These are phyloP conservation scores for Blechomonas ayalai DNA, from an alignment of 208 protist species.

Conservation along the genomic window DNA sequence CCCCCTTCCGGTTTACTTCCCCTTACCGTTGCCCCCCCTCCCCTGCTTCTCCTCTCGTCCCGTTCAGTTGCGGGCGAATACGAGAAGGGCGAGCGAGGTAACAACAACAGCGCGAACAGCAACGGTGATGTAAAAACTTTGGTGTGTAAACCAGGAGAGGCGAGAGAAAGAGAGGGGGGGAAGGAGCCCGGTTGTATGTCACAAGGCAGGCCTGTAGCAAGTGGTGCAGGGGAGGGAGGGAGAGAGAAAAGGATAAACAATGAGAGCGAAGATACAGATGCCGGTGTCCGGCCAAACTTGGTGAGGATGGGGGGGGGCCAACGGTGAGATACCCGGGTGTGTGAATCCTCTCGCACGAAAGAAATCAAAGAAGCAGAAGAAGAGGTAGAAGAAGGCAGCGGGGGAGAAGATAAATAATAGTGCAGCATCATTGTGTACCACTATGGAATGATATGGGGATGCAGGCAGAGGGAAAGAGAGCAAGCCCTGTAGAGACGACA, in stretches of 20 bases:
- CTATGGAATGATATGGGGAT: no score
- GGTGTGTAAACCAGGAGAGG: neutral
- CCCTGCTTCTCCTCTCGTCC: no score
- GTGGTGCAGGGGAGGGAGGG: conserved; percentile 1
- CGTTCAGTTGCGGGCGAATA: no score
- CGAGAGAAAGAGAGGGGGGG: conserved; percentile 6
- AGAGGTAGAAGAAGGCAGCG: neutral
- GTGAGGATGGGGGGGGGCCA: neutral
- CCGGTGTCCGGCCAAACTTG: neutral
- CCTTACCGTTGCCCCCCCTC: no score
- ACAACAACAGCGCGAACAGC: no score
- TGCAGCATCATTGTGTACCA: no score
- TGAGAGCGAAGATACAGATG: conserved; percentile 8
- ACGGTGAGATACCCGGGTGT: neutral
- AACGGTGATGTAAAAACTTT: neutral
- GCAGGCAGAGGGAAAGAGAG: neutral
- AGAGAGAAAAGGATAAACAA: neutral
- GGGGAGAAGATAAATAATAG: neutral
- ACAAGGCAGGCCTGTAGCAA: neutral
- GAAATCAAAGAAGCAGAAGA: conserved; percentile 4
- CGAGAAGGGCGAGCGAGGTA: no score
- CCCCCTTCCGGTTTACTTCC: no score
- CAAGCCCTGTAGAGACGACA: neutral
- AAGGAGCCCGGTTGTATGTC: no score
- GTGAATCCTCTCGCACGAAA: neutral